Conservation (phyloP, 495 filamentous ascomycete species). For the Podospora tetraspora region DNA sequence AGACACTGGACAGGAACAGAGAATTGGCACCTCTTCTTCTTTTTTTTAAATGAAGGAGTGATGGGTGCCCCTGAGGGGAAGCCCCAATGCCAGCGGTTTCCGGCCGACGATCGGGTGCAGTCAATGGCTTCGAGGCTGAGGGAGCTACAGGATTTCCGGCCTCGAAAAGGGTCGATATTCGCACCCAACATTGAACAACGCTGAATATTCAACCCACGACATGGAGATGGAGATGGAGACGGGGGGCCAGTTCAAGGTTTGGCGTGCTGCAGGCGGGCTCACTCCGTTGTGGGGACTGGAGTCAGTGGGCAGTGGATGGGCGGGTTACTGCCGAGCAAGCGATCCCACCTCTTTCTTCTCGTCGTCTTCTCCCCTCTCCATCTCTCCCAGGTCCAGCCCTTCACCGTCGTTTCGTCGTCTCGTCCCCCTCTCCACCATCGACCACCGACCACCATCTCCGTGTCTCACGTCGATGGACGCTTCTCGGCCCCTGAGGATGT, state of each 20-base stretch:
- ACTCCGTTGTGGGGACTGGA: not conserved
- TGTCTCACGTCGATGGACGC: not conserved
- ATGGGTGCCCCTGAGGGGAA: slow-evolving; percentile 6
- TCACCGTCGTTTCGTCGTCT: not conserved
- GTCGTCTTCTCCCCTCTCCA: not conserved
- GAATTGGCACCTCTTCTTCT: slow-evolving; percentile 8
- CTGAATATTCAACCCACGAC: not conserved
- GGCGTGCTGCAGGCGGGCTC: not conserved
- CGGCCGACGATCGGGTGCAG: not conserved
- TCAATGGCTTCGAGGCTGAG: not conserved
- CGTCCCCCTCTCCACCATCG: not conserved
- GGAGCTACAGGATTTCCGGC: not conserved
- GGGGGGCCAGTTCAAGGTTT: not conserved
- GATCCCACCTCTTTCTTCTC: not conserved
- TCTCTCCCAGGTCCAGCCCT: not conserved
- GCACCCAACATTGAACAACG: not conserved
- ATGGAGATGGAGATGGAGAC: not conserved
- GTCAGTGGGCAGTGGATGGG: too few relatives aligned
- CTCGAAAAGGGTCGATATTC: slow-evolving; percentile 2
- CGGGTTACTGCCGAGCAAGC: not conserved
- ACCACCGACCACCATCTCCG: slow-evolving; percentile 4
- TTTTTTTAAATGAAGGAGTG: slow-evolving; percentile 18
- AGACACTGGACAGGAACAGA: slow-evolving; percentile 19
- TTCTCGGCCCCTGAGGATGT: not conserved
- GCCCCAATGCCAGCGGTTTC: not conserved